Conservation (phyloP, 306 rosid genomes). For the Arachis hypogaea region DNA sequence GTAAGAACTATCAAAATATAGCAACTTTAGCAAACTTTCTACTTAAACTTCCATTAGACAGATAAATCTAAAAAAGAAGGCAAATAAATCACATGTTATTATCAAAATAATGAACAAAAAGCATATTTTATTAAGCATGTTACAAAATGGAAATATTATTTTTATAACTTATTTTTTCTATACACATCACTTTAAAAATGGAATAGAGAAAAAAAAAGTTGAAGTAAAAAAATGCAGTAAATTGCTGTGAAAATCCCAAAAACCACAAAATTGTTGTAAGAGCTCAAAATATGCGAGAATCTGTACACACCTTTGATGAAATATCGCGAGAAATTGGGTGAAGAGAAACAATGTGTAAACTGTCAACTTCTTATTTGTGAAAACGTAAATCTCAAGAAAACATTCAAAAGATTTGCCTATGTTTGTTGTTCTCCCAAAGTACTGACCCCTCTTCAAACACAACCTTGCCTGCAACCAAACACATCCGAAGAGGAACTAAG, state of each 20-base stretch:
- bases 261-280: not conserved
- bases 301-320: constrained; percentile 44
- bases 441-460: constrained; percentile 28
- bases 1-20: not conserved
- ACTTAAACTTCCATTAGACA: not conserved
- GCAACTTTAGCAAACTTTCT: not conserved
- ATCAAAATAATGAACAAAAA: not conserved
- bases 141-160: too few species aligned
- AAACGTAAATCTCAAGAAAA: constrained; percentile 63
- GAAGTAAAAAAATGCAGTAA: not conserved
- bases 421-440: constrained; percentile 20
- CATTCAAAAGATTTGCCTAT: constrained; percentile 16
- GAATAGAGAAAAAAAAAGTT: not conserved
- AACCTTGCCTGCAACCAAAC: constrained; percentile 41
- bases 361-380: constrained; percentile 44
- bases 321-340: constrained; percentile 38
- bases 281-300: not conserved
- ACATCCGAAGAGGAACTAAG: constrained; percentile 13
- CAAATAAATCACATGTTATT: not conserved
- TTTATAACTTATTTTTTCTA: too few species aligned
- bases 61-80: not conserved
- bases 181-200: not conserved
- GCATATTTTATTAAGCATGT: too few species aligned
- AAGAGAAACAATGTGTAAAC: not conserved
- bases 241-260: not conserved